Evolutionary conservation across 1,284 basidiomycete species (phyloP), one percentile per base, ranked within the genome.

Genomic region (Pulchroboletus neoregius): DNA sequence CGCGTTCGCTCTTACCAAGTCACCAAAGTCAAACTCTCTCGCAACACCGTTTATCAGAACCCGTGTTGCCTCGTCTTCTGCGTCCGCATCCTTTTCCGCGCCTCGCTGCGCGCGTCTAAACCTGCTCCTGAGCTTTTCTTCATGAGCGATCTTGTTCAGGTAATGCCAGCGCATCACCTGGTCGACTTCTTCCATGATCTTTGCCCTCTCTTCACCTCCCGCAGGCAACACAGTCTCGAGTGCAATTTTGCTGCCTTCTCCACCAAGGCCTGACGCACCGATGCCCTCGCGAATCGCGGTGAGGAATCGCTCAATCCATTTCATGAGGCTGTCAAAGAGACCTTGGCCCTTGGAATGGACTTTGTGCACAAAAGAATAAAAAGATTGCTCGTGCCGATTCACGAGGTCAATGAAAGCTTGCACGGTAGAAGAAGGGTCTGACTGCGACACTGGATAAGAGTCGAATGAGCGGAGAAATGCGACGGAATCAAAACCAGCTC

Each of bases 311-410:
- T 99, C 94, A 61, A 97, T 88, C 96, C 96, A 99, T 42, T 78
- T 80, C 91, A 98, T 97, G 50, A 99, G 81, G 48, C 78, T 82
- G 61, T 94, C 91, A 65, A 99, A 99, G 9, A 99, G 76, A 5
- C 87, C 89, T 58, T 94, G 89, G 34, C 96, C 96, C 66, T 98
- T 98, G 33, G 92, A 88, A 64, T 99, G 96, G 5, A 99, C 96
- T 61, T 97, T 96, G 76, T 99, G 93, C 20, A 99, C 95, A 65
- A 99, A 99, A 50, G 77, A 76, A 74, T 99, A 99, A 72, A 99
- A 99, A 0, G 91, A 71, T 60, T 94, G 91, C 63, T 99, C 93
- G 68, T 99, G 96, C 24, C 96, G 81, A 58, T 88, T 82, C 31
- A 99, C 89, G 18, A 99, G 82, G 63, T 94, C 84, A 56, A 98